These are phyloP conservation scores for Podila horticola DNA, from an alignment of 192 early-diverging fungal species.

Conservation along the genomic window DNA sequence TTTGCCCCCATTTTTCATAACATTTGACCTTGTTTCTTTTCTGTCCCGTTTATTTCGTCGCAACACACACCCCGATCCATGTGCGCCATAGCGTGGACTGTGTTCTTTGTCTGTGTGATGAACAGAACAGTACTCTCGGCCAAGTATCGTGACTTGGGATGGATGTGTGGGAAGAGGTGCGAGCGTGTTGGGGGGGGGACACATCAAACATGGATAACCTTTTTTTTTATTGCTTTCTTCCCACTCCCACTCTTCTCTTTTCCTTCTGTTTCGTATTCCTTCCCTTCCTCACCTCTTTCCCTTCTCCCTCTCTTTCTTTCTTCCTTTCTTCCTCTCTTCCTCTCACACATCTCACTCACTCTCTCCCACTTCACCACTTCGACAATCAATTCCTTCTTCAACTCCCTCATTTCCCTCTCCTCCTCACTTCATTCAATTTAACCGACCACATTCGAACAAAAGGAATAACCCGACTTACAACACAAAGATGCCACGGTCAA, in stretches of 20 bases:
- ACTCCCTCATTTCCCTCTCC: background rate
- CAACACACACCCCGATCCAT: no score
- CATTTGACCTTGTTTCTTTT: no score
- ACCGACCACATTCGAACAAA: background rate
- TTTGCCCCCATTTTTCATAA: no score
- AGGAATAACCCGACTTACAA: background rate
- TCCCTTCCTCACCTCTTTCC: background rate
- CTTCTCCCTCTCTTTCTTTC: background rate
- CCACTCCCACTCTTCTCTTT: no score
- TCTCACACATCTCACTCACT: background rate
- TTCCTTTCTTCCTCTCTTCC: background rate
- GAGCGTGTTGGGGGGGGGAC: no score
- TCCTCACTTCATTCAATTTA: background rate
- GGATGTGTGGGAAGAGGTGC: no score
- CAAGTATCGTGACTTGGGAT: no score
- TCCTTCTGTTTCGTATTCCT: background rate
- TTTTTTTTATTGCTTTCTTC: background rate
- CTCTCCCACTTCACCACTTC: background rate
- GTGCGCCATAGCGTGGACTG: no score
- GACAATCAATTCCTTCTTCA: background rate
- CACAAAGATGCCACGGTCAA: conserved; percentile 23
- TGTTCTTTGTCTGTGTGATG: no score
- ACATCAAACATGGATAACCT: no score
- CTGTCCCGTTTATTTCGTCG: no score
- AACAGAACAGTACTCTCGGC: no score